Evolutionary conservation across 2,329 filamentous ascomycete species (phyloP), one percentile per base, ranked within the genome.

Genomic region (Beauveria asiatica): DNA sequence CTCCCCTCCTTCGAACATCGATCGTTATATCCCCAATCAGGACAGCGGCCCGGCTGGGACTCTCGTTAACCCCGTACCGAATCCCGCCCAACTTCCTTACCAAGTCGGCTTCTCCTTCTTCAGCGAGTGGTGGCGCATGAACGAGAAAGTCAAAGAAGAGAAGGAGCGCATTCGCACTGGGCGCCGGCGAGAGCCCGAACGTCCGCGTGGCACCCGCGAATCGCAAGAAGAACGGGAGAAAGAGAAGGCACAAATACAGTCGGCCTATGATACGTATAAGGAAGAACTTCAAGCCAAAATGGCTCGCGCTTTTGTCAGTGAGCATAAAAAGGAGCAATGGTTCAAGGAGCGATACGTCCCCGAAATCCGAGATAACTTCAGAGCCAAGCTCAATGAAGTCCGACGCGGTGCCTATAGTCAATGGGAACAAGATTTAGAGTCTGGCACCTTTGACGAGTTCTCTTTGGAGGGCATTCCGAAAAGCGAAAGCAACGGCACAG

Each of bases 241-340:
- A 69, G 89, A 93, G 72, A 88, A 90, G 71, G 83, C 84, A 55
- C 87, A 84, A 72, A 93, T 93, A 23, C 89, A 93, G 67, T 77
- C 78, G 16, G 84, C 84, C 1, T 88, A 88, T 65, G 85, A 88
- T 67, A 65, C 76, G 1, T 88, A 88, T 69, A 87, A 87, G 66
- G 85, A 88, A 68, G 84, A 87, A 41, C 75, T 88, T 2, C 85
- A 88, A 67, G 84, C 81, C 4, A 87, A 86, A 71, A 93, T 96
- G 88, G 92, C 94, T 0, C 86, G 92, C 65, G 80, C 83, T 1
- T 99, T 99, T 71, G 94, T 99, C 46, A 84, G 88, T 54, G 88
- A 92, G 67, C 94, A 99, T 75, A 96, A 96, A 72, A 86, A 86
- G 48, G 94, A 99, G 72, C 93, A 99, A 71, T 99, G 94, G 94